Conservation (phyloP, 1,284 basidiomycete species). For the Xerocomus cyaneibrunnescens region DNA sequence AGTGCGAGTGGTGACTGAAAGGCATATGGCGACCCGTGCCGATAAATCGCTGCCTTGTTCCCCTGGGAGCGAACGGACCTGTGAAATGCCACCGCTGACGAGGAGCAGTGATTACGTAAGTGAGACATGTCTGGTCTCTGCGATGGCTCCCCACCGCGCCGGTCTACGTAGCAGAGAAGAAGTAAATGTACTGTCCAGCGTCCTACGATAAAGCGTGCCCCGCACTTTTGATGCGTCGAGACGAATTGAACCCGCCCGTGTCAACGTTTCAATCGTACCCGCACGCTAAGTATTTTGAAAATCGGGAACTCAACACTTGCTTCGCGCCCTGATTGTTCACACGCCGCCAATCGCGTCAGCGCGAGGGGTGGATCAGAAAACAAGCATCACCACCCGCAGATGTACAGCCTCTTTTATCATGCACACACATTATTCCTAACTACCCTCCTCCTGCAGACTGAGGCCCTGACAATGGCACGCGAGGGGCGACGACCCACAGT, state of each 20-base stretch:
- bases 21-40: conserved; percentile 55
- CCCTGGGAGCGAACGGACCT: neutral
- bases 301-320: conserved; percentile 32
- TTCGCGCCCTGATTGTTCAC: conserved; percentile 32
- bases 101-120: too few species aligned
- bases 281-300: conserved; percentile 34
- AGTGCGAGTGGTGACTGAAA: conserved; percentile 92
- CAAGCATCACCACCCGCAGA: neutral
- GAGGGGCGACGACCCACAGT: neutral
- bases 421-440: neutral
- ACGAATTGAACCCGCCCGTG: conserved; percentile 11
- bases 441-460: neutral
- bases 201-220: conserved; percentile 14
- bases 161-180: too few species aligned
- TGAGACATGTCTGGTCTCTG: neutral
- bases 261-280: conserved; percentile 1
- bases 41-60: conserved; percentile 1
- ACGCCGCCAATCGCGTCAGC: conserved; percentile 15
- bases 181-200: neutral
- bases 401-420: neutral
- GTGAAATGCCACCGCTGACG: conserved; percentile 10
- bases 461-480: neutral
- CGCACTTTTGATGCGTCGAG: conserved; percentile 28
- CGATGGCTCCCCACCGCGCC: neutral
- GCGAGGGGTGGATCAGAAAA: neutral